phyloP scores from a whole-genome alignment of 2,329 filamentous ascomycete species.

The Clonostachys chloroleuca region DNA sequence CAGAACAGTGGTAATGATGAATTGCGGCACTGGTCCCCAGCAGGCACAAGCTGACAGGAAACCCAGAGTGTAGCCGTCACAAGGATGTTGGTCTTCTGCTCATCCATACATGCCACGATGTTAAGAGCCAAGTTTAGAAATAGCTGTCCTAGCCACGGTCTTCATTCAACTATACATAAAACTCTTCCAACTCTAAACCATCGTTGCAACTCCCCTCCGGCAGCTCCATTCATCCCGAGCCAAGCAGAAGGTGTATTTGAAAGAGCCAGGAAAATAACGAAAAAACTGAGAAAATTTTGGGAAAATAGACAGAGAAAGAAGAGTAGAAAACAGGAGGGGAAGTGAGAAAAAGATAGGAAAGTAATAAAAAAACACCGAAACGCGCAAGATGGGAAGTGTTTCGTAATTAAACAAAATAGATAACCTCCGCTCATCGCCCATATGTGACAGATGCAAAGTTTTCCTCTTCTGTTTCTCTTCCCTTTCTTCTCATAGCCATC shows the following conservation, averaged over 20 bases:
- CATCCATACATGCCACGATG: no score
- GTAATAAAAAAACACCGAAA: conserved; percentile 13
- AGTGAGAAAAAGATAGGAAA: conserved; percentile 4
- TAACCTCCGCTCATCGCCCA: conserved; percentile 31
- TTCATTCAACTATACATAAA: no score
- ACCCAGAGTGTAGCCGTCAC: no score
- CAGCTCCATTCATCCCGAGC: no score
- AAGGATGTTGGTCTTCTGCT: no score
- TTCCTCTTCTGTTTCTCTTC: conserved; percentile 1
- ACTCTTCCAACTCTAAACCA: no score
- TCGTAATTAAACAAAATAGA: conserved; percentile 51
- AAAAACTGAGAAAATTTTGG: background rate
- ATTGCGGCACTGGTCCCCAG: no score
- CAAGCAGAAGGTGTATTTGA: background rate
- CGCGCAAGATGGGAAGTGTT: conserved; percentile 17
- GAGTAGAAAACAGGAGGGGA: conserved; percentile 14
- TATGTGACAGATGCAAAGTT: conserved; percentile 18
- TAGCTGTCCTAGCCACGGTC: no score
- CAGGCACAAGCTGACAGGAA: no score
- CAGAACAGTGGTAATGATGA: no score
- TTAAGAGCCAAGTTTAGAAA: no score
- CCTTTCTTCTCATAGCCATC: background rate
- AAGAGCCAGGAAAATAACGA: conserved; percentile 14
- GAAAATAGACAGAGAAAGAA: conserved; percentile 10
- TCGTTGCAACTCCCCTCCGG: no score